phyloP scores from a whole-genome alignment of 495 filamentous ascomycete species.

The Letharia columbiana region DNA sequence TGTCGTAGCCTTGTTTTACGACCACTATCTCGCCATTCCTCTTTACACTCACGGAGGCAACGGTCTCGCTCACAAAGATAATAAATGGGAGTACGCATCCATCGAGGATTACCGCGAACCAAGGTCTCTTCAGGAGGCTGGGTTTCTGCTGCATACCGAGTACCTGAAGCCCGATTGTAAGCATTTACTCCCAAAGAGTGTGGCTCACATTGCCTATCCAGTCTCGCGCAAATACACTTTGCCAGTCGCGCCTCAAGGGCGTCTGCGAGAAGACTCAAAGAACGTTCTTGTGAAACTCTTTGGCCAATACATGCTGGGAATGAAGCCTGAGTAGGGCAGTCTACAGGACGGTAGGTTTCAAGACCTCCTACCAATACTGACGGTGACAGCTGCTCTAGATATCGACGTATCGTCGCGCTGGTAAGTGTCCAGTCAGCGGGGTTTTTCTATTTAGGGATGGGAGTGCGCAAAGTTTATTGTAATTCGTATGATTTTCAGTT shows the following conservation, averaged over 20 bases:
- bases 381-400: neutral
- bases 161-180: slow-evolving; percentile 3
- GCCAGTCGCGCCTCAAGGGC: slow-evolving; percentile 14
- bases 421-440: neutral
- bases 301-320: neutral
- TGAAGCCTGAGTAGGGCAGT: neutral
- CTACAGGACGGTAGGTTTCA: neutral
- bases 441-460: too few relatives aligned
- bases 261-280: neutral
- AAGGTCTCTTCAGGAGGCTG: neutral
- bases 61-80: slow-evolving; percentile 17
- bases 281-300: neutral
- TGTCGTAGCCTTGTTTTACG: slow-evolving; percentile 16
- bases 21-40: slow-evolving; percentile 22
- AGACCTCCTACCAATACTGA: neutral
- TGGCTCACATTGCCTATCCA: slow-evolving; percentile 21
- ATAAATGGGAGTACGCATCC: slow-evolving; percentile 21
- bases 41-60: slow-evolving; percentile 23
- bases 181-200: slow-evolving; percentile 5
- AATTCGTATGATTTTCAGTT: neutral
- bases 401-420: neutral
- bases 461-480: neutral
- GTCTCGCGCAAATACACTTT: slow-evolving; percentile 18
- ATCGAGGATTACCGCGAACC: slow-evolving; percentile 19
- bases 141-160: neutral